Evolutionary conservation across 257 asterid species (phyloP), one percentile per base, ranked within the genome.

Genomic region (Coffea eugenioides): DNA sequence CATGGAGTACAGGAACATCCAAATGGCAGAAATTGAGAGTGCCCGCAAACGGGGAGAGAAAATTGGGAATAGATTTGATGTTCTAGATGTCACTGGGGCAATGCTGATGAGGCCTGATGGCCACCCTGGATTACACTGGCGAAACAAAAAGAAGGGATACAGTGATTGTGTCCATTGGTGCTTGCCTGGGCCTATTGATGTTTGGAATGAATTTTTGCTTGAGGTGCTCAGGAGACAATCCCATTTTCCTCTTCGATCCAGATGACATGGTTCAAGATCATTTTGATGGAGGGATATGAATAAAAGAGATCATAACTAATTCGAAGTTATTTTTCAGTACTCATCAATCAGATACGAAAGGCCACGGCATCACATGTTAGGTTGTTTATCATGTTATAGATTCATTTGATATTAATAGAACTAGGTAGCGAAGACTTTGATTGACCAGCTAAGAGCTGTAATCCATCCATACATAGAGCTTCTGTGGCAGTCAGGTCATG

Each of bases 161-260:
- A 90, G 83, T 69, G 94, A 90, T 54, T 89, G 93, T 71, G 74
- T 88, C 8, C 93, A 86, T 61, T 89, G 91, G 91, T 88, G 91
- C 73, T 59, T 86, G 73, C 93, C 91, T 0, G 93, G 93, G 23
- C 90, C 91, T 0, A 79, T 88, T 52, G 91, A 90, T 82, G 36
- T 77, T 0, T 88, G 91, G 93, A 88, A 84, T 11, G 82, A 88
- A 21, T 56, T 90, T 56, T 69, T 88, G 74, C 74, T 81, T 49
- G 88, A 83, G 76, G 62, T 80, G 74, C 79, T 84, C 25, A 61
- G 21, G 45, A 72, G 45, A 43, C 75, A 66, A 61, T 74, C 51
- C 49, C 76, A 9, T 39, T 39, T 34, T 15, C 71, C 77, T 49
- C 18, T 8, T 21, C 51, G 76, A 41, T 27, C 76, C 8, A 36